Percentiles rank a stretch among this genome's conserved stretches.
Evolutionary conservation across 495 filamentous ascomycete species (phyloP).

Genomic region (Podospora pseudoanserina): DNA sequence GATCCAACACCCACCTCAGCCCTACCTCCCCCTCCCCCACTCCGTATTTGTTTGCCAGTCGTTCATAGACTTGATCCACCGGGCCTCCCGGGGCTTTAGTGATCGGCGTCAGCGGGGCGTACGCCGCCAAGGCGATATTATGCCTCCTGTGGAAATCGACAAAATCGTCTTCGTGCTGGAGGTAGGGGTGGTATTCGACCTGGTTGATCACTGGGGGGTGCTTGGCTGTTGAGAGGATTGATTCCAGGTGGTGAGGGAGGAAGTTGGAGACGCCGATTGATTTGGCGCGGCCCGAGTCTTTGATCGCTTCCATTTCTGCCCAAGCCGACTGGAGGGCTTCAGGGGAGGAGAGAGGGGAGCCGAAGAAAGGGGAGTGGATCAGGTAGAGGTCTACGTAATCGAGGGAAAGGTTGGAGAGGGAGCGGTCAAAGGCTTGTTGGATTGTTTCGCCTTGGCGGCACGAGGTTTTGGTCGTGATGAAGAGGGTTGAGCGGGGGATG

Average conservation of each 20-base stretch:
- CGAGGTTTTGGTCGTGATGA: constrained; percentile 70
- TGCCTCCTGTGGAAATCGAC: constrained; percentile 62
- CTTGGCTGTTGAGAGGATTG: constrained; percentile 61
- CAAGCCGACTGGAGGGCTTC: constrained; percentile 65
- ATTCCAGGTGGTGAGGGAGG: constrained; percentile 62
- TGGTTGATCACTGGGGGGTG: constrained; percentile 72
- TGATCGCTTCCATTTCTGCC: constrained; percentile 72
- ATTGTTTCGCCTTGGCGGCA: constrained; percentile 56
- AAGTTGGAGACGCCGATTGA: constrained; percentile 88
- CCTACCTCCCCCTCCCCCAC: constrained; percentile 66
- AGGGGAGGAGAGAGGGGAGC: constrained; percentile 52
- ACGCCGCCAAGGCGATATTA: constrained; percentile 66
- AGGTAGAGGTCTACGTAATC: constrained; percentile 85
- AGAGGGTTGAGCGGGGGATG: constrained; percentile 64
- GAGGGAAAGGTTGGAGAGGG: constrained; percentile 69
- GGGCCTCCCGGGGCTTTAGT: constrained; percentile 67
- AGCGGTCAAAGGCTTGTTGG: constrained; percentile 60
- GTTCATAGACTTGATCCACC: constrained; percentile 56
- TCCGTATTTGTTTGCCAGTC: constrained; percentile 71
- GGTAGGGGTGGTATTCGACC: constrained; percentile 85
- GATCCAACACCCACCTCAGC: constrained; percentile 76
- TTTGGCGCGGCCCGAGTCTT: constrained; percentile 64
- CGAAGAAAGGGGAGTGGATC: constrained; percentile 70
- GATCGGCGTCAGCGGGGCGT: constrained; percentile 62
- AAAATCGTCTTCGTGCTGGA: constrained; percentile 65